Conservation (phyloP, 352 stramenopile species). For the Pythium brachiatum region DNA sequence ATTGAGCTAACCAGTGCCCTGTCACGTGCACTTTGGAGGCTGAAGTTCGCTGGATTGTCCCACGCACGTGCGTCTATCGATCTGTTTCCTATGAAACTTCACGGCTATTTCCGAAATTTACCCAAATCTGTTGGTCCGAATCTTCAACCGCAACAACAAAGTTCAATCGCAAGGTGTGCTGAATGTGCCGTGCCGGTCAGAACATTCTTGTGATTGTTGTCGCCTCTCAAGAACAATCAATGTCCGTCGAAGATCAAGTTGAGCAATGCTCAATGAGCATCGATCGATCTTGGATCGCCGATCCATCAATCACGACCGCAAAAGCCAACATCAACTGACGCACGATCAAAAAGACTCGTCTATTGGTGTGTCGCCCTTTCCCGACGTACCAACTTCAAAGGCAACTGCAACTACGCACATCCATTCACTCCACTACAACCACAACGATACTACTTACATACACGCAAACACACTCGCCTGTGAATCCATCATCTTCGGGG, state of each 20-base stretch:
- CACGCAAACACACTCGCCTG: not conserved
- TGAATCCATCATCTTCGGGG: too few species aligned
- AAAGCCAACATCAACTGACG: not conserved
- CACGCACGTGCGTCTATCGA: not conserved
- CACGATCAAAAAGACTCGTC: not conserved
- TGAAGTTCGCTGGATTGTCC: not conserved
- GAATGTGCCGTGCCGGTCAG: not conserved
- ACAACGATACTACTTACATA: not conserved
- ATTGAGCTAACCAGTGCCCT: not conserved
- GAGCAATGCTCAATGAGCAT: too few species aligned
- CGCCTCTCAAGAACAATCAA: not conserved
- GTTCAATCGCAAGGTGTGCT: not conserved
- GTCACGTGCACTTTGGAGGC: slow-evolving; percentile 9
- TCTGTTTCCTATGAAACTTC: not conserved
- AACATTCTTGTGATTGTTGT: slow-evolving; percentile 1
- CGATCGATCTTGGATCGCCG: not conserved
- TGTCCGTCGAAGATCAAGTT: not conserved
- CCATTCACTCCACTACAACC: not conserved
- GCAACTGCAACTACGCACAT: not conserved
- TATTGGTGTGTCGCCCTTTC: not conserved
- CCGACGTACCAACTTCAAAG: not conserved
- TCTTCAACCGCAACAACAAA: slow-evolving; percentile 16
- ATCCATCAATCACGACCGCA: not conserved
- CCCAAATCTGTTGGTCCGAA: not conserved
- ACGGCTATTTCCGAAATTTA: not conserved